Evolutionary conservation across 768 basidiomycete species (phyloP).

Genomic region (Gloeostereum incarnatum): DNA sequence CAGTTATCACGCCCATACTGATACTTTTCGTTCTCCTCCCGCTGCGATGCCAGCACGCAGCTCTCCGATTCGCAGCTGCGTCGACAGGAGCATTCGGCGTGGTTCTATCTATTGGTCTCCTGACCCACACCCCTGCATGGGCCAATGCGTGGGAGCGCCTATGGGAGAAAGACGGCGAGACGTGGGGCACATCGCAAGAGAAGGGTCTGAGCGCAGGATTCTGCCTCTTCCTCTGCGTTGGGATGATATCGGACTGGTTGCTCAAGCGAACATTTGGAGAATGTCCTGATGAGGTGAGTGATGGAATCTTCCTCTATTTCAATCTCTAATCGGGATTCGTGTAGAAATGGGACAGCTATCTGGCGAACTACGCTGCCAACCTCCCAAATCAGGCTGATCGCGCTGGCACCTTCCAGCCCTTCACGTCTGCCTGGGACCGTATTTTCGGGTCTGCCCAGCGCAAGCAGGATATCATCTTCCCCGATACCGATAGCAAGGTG

Average conservation of each 20-base stretch:
- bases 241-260: conserved; percentile 45
- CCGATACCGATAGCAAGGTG: conserved; percentile 12
- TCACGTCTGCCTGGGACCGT: conserved; percentile 44
- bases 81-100: conserved; percentile 52
- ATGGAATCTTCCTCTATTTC: neutral
- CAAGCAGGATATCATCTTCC: conserved; percentile 16
- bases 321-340: conserved; percentile 1
- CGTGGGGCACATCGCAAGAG: conserved; percentile 49
- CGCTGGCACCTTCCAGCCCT: conserved; percentile 49
- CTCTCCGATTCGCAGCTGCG: conserved; percentile 41
- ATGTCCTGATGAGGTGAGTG: conserved; percentile 56
- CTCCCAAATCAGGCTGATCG: conserved; percentile 45
- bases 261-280: conserved; percentile 47
- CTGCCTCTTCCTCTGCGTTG: conserved; percentile 38
- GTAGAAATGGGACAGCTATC: conserved; percentile 64
- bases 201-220: conserved; percentile 51
- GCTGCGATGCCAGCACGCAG: conserved; percentile 33
- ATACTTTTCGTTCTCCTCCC: conserved; percentile 35
- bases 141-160: conserved; percentile 54
- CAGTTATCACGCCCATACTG: conserved; percentile 25
- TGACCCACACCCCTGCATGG: conserved; percentile 43
- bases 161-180: conserved; percentile 36
- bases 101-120: conserved; percentile 41
- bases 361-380: conserved; percentile 45
- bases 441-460: conserved; percentile 19